A percentile compares a stretch with the other conserved stretches of the same genome.
Evolutionary conservation across 352 stramenopile species (phyloP).

Genomic region (Pythium chondricola): DNA sequence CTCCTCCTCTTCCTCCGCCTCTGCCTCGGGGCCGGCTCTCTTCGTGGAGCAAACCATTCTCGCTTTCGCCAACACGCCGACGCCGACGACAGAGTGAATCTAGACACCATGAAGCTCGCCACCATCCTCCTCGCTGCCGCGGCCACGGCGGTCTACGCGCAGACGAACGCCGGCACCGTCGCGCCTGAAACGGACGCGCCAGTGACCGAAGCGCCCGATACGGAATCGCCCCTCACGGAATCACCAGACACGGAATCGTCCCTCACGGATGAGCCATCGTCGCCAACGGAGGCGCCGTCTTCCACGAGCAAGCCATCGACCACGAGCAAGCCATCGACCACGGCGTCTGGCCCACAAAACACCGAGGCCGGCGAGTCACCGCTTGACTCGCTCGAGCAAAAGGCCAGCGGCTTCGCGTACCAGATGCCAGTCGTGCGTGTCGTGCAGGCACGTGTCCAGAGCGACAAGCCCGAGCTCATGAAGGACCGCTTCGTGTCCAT

Average conservation of each 20-base stretch:
- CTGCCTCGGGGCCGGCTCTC: no score
- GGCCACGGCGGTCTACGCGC: background rate
- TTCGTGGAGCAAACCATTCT: no score
- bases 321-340: background rate
- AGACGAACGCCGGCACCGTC: background rate
- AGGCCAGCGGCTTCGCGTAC: conserved; percentile 25
- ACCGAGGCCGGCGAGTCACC: background rate
- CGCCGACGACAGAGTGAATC: no score
- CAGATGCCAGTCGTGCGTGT: conserved; percentile 52
- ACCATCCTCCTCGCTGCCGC: background rate
- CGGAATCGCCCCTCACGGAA: background rate
- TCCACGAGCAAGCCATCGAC: background rate
- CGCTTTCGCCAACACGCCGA: no score
- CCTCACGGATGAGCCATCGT: background rate
- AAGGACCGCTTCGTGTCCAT: conserved; percentile 53
- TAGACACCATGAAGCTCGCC: conserved; percentile 31
- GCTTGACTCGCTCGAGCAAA: background rate
- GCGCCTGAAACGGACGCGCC: background rate
- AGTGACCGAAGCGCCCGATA: background rate
- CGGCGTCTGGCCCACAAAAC: background rate
- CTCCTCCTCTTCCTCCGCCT: no score
- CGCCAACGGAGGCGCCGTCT: background rate
- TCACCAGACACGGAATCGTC: background rate
- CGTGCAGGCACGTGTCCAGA: conserved; percentile 62
- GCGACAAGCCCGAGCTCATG: conserved; percentile 46